Conservation (phyloP, 179 eudicot genomes). For the Silene coronaria region DNA sequence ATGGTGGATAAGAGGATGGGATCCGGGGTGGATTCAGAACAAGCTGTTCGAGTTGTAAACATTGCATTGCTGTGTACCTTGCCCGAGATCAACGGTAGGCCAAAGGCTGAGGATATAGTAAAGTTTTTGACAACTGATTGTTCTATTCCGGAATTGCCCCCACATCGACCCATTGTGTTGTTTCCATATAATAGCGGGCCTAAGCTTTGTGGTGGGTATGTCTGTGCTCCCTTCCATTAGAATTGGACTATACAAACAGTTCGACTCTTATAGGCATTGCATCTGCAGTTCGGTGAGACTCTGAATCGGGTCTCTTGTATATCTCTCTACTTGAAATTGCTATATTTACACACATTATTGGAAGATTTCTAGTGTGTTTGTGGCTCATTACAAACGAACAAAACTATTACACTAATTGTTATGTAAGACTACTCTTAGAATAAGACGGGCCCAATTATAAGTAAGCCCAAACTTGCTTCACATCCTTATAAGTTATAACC, state of each 20-base stretch:
- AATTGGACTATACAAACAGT: not conserved
- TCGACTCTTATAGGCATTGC: too few relatives aligned
- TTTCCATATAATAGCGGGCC: constrained; percentile 36
- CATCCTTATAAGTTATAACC: too few relatives aligned
- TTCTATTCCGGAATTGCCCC: constrained; percentile 48
- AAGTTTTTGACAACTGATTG: constrained; percentile 36
- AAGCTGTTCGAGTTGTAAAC: constrained; percentile 52
- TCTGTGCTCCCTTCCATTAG: constrained; percentile 28
- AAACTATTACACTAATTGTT: too few relatives aligned
- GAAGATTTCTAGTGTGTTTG: too few relatives aligned
- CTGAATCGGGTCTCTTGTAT: too few relatives aligned
- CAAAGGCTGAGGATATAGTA: constrained; percentile 47
- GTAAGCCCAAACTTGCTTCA: too few relatives aligned
- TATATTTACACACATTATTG: too few relatives aligned
- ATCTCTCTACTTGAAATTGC: too few relatives aligned
- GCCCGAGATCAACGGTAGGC: constrained; percentile 62
- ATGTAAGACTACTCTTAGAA: too few relatives aligned
- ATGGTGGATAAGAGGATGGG: constrained; percentile 66
- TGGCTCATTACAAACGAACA: too few relatives aligned
- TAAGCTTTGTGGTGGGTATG: constrained; percentile 32
- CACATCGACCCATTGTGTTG: constrained; percentile 43
- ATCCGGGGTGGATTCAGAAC: constrained; percentile 39
- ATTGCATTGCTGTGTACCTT: constrained; percentile 64
- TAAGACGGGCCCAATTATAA: too few relatives aligned
- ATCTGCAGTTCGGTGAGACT: too few relatives aligned